A percentile compares a stretch with the other conserved stretches of the same genome.
These are phyloP conservation scores for Trichosporon ovoides DNA, from an alignment of 1,284 basidiomycete species.

Conservation along the genomic window DNA sequence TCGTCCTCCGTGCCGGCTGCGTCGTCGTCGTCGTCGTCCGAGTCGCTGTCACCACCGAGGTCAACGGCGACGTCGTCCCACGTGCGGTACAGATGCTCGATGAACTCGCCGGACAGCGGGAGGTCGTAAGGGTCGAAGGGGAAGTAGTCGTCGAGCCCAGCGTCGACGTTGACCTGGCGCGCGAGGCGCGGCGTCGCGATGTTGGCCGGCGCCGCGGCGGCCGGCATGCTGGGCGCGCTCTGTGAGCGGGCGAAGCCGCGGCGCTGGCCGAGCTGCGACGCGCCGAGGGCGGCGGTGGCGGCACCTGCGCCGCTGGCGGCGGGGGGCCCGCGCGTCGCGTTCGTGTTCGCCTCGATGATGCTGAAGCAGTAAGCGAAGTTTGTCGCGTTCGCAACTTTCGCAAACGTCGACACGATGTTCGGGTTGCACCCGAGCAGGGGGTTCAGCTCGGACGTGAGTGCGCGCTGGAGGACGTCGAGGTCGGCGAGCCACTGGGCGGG, in stretches of 20 bases:
- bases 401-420: constrained; percentile 89
- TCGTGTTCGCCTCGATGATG: constrained; percentile 75
- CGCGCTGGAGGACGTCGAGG: constrained; percentile 71
- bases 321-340: constrained; percentile 11
- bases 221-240: constrained; percentile 4
- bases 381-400: constrained; percentile 83
- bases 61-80: constrained; percentile 54
- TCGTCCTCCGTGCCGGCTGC: constrained; percentile 39
- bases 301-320: too few species aligned
- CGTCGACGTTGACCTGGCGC: constrained; percentile 52
- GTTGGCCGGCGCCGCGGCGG: not conserved
- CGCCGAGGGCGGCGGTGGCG: not conserved
- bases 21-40: constrained; percentile 49
- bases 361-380: constrained; percentile 94
- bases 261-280: constrained; percentile 6
- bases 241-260: constrained; percentile 1
- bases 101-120: constrained; percentile 53
- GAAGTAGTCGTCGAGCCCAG: constrained; percentile 89
- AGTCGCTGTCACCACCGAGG: constrained; percentile 40
- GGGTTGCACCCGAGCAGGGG: constrained; percentile 85
- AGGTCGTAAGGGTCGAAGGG: constrained; percentile 97
- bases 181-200: constrained; percentile 32
- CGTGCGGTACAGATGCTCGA: constrained; percentile 54
- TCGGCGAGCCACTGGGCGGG: constrained; percentile 74
- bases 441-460: constrained; percentile 77